Evolutionary conservation across 1,284 basidiomycete genomes (phyloP).

Genomic region (Lentinus polychrous): DNA sequence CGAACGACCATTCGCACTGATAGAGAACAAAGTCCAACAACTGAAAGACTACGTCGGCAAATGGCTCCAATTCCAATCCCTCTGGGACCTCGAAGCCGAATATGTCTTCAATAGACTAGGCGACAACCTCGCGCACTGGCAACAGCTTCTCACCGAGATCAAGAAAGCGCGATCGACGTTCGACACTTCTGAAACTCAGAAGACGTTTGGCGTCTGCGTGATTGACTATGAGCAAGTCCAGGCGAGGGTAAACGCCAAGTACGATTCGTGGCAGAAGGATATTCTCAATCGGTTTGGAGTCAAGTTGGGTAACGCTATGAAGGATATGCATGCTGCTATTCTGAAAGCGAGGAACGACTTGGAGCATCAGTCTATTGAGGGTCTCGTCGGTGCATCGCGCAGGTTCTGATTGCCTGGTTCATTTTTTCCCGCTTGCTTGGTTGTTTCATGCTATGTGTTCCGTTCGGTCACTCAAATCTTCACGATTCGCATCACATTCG

Average conservation of each 20-base stretch:
- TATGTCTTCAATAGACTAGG: constrained; percentile 93
- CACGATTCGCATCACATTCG: neutral
- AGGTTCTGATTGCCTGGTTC: constrained; percentile 27
- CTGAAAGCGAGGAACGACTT: constrained; percentile 91
- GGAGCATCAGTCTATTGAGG: constrained; percentile 82
- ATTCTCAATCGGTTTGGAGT: constrained; percentile 88
- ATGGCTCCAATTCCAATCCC: constrained; percentile 98
- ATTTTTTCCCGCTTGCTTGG: neutral
- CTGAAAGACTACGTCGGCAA: constrained; percentile 90
- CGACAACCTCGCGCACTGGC: constrained; percentile 90
- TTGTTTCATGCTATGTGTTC: neutral
- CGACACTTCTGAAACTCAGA: constrained; percentile 92
- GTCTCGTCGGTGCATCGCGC: constrained; percentile 40
- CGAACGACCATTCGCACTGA: constrained; percentile 77
- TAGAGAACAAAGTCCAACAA: constrained; percentile 85
- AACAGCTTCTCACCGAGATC: constrained; percentile 92
- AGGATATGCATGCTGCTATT: constrained; percentile 91
- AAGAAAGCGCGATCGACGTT: constrained; percentile 95
- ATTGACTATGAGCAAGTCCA: constrained; percentile 99
- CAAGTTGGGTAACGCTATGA: constrained; percentile 91
- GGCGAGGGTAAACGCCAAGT: constrained; percentile 95
- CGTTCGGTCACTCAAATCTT: neutral
- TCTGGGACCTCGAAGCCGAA: constrained; percentile 98
- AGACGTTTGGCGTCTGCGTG: constrained; percentile 87
- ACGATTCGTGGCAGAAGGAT: constrained; percentile 96